A percentile compares a stretch with the other conserved stretches of the same genome.
Conservation (phyloP, 345 rosid genomes). For the Gossypium sturtianum region DNA sequence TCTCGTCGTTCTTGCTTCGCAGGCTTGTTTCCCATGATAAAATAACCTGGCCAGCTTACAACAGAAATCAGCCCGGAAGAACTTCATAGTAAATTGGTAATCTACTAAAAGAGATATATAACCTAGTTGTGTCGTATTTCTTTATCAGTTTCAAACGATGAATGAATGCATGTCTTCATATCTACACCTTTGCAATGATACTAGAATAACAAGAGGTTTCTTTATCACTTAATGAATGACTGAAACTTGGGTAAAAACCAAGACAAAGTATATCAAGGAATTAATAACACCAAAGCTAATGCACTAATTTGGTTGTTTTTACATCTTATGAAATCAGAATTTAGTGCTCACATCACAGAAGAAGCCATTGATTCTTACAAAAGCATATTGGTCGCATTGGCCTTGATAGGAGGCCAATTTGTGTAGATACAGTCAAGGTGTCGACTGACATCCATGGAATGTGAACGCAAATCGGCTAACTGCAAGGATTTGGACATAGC, state of each 20-base stretch:
- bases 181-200: neutral
- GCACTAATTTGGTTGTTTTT: neutral
- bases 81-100: neutral
- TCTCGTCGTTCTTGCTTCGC: constrained; percentile 51
- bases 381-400: neutral
- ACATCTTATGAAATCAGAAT: neutral
- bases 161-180: neutral
- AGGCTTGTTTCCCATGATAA: constrained; percentile 67
- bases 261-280: neutral
- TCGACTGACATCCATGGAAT: neutral
- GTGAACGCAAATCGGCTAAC: neutral
- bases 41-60: constrained; percentile 15
- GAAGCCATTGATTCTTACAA: neutral
- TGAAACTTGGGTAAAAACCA: neutral
- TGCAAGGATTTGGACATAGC: neutral
- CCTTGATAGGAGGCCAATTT: neutral
- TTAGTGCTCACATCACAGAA: neutral
- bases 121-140: neutral
- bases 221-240: neutral
- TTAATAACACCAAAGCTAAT: neutral
- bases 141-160: neutral
- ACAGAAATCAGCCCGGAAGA: neutral
- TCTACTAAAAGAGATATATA: neutral
- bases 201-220: neutral
- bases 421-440: neutral